Percentiles rank a stretch among this genome's conserved stretches.
These are phyloP conservation scores for Aspergillus pseudoviridinutans DNA, from an alignment of 2,329 filamentous ascomycete genomes.

Conservation along the genomic window DNA sequence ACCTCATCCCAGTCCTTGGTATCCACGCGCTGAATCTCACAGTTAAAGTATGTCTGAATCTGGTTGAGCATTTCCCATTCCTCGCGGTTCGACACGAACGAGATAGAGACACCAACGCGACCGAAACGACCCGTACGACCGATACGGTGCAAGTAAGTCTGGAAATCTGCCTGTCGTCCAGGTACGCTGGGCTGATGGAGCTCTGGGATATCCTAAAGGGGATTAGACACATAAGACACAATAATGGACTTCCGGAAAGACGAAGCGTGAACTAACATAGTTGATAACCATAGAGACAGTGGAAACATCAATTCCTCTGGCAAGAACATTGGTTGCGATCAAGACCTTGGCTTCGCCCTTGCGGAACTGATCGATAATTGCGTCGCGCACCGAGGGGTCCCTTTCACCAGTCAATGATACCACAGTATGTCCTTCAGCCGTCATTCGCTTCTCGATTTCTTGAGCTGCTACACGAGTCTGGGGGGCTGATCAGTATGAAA, in stretches of 20 bases:
- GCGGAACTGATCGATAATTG: constrained; percentile 81
- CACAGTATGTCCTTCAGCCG: constrained; percentile 83
- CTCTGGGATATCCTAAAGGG: constrained; percentile 62
- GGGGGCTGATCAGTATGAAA: constrained; percentile 14
- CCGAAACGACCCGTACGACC: constrained; percentile 95
- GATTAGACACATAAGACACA: constrained; percentile 10
- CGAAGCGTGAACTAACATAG: constrained; percentile 56
- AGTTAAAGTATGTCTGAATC: constrained; percentile 78
- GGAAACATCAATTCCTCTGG: constrained; percentile 89
- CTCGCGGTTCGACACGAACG: constrained; percentile 81
- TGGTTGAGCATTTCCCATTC: constrained; percentile 74
- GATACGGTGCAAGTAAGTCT: constrained; percentile 97
- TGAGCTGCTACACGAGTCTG: constrained; percentile 81
- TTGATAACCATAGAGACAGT: constrained; percentile 98
- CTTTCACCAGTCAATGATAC: constrained; percentile 84
- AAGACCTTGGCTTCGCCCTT: constrained; percentile 86
- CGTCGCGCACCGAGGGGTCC: constrained; percentile 78
- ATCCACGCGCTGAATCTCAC: constrained; percentile 75
- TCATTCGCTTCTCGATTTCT: constrained; percentile 82
- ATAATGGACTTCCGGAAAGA: neutral
- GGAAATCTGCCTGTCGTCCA: constrained; percentile 73
- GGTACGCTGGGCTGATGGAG: constrained; percentile 50
- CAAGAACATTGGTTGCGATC: constrained; percentile 94
- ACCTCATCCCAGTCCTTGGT: constrained; percentile 88
- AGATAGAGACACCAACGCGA: constrained; percentile 91